Evolutionary conservation across 1,284 basidiomycete genomes (phyloP).

Genomic region (Neotropicomus parvogracilis): DNA sequence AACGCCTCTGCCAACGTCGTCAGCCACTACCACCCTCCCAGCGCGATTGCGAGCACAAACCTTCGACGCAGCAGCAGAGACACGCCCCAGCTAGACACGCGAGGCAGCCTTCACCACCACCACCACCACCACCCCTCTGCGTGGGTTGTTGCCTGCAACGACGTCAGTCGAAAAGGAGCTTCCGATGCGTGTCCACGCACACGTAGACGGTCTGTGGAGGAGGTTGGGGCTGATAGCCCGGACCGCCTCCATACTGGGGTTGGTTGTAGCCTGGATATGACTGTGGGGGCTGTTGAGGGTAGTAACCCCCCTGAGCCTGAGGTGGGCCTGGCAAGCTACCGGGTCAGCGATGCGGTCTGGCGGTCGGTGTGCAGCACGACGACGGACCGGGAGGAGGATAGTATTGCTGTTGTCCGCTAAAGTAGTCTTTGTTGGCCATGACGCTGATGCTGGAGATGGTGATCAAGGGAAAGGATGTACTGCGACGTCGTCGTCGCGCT

Average conservation of each 20-base stretch:
- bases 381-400: conserved; percentile 65
- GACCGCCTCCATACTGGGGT: conserved; percentile 26
- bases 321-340: conserved; percentile 44
- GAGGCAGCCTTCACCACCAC: conserved; percentile 46
- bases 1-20: conserved; percentile 49
- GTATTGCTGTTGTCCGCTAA: conserved; percentile 55
- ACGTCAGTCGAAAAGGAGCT: conserved; percentile 10
- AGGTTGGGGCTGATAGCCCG: conserved; percentile 61
- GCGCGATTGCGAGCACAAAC: conserved; percentile 37
- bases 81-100: conserved; percentile 72
- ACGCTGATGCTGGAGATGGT: conserved; percentile 21
- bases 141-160: conserved; percentile 51
- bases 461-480: conserved; percentile 6
- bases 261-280: conserved; percentile 51
- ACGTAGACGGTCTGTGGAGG: conserved; percentile 72
- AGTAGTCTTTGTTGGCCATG: conserved; percentile 78
- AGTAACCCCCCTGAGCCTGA: conserved; percentile 66
- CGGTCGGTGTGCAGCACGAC: background rate
- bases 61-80: conserved; percentile 76
- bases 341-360: background rate
- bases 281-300: conserved; percentile 73
- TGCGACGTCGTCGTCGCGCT: conserved; percentile 8
- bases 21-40: conserved; percentile 8
- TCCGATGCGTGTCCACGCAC: conserved; percentile 36
- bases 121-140: conserved; percentile 40